phyloP scores from a whole-genome alignment of 75 land plant species.

The Adiantum capillusveneris region DNA sequence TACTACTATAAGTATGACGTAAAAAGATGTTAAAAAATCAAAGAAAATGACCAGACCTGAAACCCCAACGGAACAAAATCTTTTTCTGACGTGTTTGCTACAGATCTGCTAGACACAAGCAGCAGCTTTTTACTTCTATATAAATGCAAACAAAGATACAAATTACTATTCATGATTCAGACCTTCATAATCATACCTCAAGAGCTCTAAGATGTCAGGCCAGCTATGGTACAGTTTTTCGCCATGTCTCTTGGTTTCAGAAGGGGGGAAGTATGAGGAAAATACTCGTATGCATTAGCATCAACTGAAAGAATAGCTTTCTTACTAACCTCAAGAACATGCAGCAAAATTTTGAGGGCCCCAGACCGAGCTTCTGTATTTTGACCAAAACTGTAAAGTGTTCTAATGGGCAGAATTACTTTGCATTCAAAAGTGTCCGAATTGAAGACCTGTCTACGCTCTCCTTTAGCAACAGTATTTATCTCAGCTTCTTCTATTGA shows the following conservation, averaged over 20 bases:
- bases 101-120: too few relatives aligned
- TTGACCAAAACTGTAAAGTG: slow-evolving; percentile 53
- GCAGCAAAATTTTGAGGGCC: slow-evolving; percentile 75
- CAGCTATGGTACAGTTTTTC: slow-evolving; percentile 87
- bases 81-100: slow-evolving; percentile 77
- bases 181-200: slow-evolving; percentile 59
- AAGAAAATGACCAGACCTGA: background rate
- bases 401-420: slow-evolving; percentile 57
- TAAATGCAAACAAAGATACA: too few relatives aligned
- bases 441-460: background rate
- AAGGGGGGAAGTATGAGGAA: background rate
- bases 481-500: background rate
- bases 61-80: slow-evolving; percentile 59
- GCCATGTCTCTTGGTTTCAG: slow-evolving; percentile 66
- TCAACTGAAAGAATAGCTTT: background rate
- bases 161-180: too few relatives aligned
- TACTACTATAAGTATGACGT: too few relatives aligned
- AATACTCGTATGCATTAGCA: background rate
- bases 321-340: slow-evolving; percentile 75
- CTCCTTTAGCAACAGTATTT: background rate
- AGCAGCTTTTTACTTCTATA: too few relatives aligned
- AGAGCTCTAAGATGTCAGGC: slow-evolving; percentile 71
- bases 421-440: slow-evolving; percentile 53
- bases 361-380: slow-evolving; percentile 65
- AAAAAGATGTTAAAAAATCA: background rate